Evolutionary conservation across 495 filamentous ascomycete species (phyloP), one percentile per base, ranked within the genome.

Genomic region (Hypoxylon rickii): DNA sequence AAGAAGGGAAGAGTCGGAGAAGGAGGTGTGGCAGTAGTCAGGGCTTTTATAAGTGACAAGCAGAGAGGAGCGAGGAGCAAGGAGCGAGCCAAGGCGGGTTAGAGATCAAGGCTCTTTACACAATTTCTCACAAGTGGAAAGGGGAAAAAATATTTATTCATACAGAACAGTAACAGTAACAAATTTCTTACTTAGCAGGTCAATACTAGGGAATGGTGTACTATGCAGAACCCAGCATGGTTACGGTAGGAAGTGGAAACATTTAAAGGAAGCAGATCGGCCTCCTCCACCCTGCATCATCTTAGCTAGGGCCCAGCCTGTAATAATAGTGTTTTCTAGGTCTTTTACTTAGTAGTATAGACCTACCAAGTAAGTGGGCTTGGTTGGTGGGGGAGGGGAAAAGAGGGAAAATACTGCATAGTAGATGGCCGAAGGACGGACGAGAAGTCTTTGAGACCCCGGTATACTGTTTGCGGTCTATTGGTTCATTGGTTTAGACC

Each of bases 341-440:
- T n/a, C n/a, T n/a, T n/a, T n/a, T n/a, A n/a, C n/a, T n/a, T n/a
- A n/a, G n/a, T n/a, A n/a, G n/a, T n/a, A n/a, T n/a, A n/a, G n/a
- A n/a, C n/a, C n/a, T n/a, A n/a, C n/a, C n/a, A n/a, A n/a, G n/a
- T n/a, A n/a, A n/a, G n/a, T n/a, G n/a, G n/a, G n/a, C n/a, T n/a
- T n/a, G n/a, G n/a, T n/a, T n/a, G n/a, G 65, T 66, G 63, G 66
- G 65, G 65, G 66, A 62, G 63, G 58, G 52, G 52, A 52, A 43
- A 54, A 55, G 45, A 58, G n/a, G n/a, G n/a, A n/a, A n/a, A n/a
- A n/a, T n/a, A n/a, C n/a, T n/a, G n/a, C n/a, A n/a, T n/a, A n/a
- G n/a, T n/a, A n/a, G 49, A 54, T 52, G 59, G 63, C 66, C 66
- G 66, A 69, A 62, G 61, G 66, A 69, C 66, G 66, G 66, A 64